These are phyloP conservation scores for Apostasia shenzhenica DNA, from an alignment of 106 monocot genomes.

Conservation along the genomic window DNA sequence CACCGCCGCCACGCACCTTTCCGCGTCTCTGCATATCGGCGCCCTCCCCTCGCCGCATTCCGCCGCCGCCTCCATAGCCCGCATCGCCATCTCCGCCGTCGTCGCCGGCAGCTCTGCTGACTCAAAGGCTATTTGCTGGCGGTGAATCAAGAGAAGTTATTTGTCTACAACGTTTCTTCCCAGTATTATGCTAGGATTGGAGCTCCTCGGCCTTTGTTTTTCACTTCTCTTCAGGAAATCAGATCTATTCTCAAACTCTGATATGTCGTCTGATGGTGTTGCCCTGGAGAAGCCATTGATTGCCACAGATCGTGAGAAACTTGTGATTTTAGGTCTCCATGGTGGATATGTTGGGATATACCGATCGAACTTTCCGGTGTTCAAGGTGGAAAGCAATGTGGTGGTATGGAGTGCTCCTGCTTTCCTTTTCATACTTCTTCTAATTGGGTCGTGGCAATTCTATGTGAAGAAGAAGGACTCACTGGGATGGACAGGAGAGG, in stretches of 20 bases:
- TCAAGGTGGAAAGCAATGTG: slow-evolving; percentile 51
- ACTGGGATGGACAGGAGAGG: slow-evolving; percentile 69
- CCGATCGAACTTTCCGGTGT: slow-evolving; percentile 55
- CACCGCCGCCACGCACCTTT: too few species aligned
- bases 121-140: slow-evolving; percentile 79
- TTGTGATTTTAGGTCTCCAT: slow-evolving; percentile 67
- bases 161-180: slow-evolving; percentile 78
- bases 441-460: slow-evolving; percentile 80
- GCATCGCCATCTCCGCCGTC: too few species aligned
- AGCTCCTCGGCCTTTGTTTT: slow-evolving; percentile 62
- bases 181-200: slow-evolving; percentile 73
- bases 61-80: too few species aligned
- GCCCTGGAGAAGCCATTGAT: slow-evolving; percentile 41
- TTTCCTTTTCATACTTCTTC: slow-evolving; percentile 68
- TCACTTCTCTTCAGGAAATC: slow-evolving; percentile 54
- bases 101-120: too few species aligned
- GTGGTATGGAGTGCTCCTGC: slow-evolving; percentile 84
- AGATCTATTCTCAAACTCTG: slow-evolving; percentile 41
- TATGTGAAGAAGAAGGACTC: slow-evolving; percentile 92
- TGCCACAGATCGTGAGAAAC: slow-evolving; percentile 69
- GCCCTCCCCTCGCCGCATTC: too few species aligned
- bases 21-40: too few species aligned
- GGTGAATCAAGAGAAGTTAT: slow-evolving; percentile 42
- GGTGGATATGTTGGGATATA: slow-evolving; percentile 72
- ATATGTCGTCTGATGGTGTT: slow-evolving; percentile 11